phyloP scores from a whole-genome alignment of 2,329 filamentous ascomycete species.

The Amauroascus niger region DNA sequence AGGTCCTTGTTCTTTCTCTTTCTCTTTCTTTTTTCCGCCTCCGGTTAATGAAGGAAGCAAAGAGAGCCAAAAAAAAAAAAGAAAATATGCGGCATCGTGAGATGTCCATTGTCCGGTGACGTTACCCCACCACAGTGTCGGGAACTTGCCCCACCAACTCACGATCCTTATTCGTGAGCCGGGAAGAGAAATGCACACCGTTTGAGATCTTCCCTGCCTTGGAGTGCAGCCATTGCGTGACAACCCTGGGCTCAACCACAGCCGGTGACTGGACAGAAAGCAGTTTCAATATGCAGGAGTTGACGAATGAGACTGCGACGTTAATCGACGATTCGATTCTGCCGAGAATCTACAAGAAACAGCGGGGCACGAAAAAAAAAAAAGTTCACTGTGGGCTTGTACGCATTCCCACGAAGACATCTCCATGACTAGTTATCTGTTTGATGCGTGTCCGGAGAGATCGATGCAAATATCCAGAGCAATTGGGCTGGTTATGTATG shows the following conservation, averaged over 20 bases:
- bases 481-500: no score
- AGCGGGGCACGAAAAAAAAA: no score
- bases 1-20: not conserved
- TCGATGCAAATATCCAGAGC: not conserved
- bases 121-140: not conserved
- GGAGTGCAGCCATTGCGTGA: no score
- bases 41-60: slow-evolving; percentile 7
- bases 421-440: no score
- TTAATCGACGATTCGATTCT: not conserved
- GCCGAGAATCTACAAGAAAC: not conserved
- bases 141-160: not conserved
- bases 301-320: not conserved
- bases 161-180: not conserved
- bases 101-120: not conserved
- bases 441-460: not conserved
- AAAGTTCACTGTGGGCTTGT: no score
- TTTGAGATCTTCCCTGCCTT: no score
- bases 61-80: not conserved
- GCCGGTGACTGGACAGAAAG: not conserved
- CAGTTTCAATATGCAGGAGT: slow-evolving; percentile 2
- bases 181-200: no score
- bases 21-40: not conserved
- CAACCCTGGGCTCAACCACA: not conserved
- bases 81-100: not conserved
- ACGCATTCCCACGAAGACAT: no score